Evolutionary conservation across 2,329 filamentous ascomycete species (phyloP).

Genomic region (Aspergillus pseudotamarii): DNA sequence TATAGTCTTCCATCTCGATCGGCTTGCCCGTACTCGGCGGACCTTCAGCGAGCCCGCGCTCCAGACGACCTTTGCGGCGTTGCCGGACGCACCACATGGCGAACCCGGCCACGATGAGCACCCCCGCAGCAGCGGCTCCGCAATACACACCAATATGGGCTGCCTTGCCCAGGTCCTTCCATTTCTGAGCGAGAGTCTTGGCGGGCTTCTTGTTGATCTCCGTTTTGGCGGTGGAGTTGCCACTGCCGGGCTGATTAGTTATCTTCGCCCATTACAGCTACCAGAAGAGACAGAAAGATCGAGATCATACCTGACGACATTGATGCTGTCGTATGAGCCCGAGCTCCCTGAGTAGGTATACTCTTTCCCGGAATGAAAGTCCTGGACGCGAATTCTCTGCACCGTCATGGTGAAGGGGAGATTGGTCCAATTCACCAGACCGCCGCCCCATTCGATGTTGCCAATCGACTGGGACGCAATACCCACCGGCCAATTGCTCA

Average conservation of each 20-base stretch:
- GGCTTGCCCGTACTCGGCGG: not conserved
- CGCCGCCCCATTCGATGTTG: conserved; percentile 8
- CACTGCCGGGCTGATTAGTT: not conserved
- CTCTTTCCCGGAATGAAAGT: not conserved
- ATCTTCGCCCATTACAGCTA: not conserved
- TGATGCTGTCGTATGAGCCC: not conserved
- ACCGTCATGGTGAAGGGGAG: conserved; percentile 1
- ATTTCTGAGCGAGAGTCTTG: not conserved
- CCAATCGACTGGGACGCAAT: not conserved
- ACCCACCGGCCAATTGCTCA: not conserved
- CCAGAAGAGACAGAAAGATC: rapidly evolving
- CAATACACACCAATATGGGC: not conserved
- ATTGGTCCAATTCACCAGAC: conserved; percentile 3
- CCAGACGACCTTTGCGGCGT: not conserved
- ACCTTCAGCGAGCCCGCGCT: not conserved
- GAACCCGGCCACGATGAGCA: not conserved
- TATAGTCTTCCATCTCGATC: not conserved
- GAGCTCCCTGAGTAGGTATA: not conserved
- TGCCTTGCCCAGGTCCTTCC: not conserved
- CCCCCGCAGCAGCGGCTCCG: too few species aligned
- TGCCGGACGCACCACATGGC: not conserved
- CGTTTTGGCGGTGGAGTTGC: not conserved
- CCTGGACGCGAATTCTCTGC: not conserved
- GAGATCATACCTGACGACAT: not conserved
- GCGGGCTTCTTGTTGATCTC: not conserved